A percentile compares a stretch with the other conserved stretches of the same genome.
phyloP scores from a whole-genome alignment of 2,329 filamentous ascomycete species.

The Apiospora hydei region DNA sequence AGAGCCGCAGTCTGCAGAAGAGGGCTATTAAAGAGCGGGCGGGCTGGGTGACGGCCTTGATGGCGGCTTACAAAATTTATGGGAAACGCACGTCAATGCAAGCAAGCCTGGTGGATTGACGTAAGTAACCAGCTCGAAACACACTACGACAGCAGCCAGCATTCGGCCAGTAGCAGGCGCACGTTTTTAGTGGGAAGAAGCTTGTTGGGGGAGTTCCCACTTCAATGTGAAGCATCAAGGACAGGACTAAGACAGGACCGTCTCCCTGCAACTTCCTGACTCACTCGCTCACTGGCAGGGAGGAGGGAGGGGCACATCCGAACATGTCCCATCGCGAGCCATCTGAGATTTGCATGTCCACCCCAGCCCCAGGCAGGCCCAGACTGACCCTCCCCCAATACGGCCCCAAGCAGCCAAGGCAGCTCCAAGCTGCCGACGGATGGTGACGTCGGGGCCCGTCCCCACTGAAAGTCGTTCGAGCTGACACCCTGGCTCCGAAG shows the following conservation, averaged over 20 bases:
- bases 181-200: slow-evolving; percentile 17
- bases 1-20: background rate
- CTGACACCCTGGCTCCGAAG: background rate
- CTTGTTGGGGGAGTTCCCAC: slow-evolving; percentile 7
- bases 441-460: slow-evolving; percentile 2
- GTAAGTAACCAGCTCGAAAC: slow-evolving; percentile 10
- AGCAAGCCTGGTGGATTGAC: slow-evolving; percentile 10
- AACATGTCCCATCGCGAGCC: background rate
- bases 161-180: background rate
- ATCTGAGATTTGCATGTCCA: slow-evolving; percentile 4
- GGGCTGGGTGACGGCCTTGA: background rate
- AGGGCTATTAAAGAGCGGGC: background rate
- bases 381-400: background rate
- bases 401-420: no score
- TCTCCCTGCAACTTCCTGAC: no score
- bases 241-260: no score
- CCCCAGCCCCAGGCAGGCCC: background rate
- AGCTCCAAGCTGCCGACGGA: background rate
- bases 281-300: no score
- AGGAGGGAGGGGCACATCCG: background rate
- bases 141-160: background rate
- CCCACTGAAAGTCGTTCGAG: slow-evolving; percentile 12
- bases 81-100: slow-evolving; percentile 8
- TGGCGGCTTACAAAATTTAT: slow-evolving; percentile 13
- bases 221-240: background rate